These are phyloP conservation scores for Cladosporium sp. DNA, from an alignment of 2,329 filamentous ascomycete genomes.

Conservation along the genomic window DNA sequence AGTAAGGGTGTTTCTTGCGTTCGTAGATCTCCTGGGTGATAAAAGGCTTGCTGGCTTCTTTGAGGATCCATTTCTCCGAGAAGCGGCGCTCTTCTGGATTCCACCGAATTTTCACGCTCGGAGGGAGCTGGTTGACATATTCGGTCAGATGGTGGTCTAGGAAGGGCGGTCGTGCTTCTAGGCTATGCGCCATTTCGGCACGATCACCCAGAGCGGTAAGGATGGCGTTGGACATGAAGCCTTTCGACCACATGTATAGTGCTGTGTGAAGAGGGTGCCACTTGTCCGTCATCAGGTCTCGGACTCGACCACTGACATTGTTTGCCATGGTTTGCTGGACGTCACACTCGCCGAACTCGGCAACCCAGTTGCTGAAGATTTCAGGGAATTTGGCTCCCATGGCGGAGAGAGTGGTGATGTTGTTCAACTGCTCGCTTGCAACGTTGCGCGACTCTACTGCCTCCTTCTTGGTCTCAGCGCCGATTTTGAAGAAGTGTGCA, in stretches of 20 bases:
- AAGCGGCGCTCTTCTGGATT: not conserved
- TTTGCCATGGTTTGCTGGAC: slow-evolving; percentile 3
- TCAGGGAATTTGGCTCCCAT: not conserved
- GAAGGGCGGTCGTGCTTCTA: slow-evolving; percentile 31
- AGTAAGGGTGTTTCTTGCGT: slow-evolving; percentile 23
- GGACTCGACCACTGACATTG: not conserved
- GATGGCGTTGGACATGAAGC: slow-evolving; percentile 8
- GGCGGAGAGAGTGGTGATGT: not conserved
- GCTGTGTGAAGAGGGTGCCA: slow-evolving; percentile 14
- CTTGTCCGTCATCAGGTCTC: slow-evolving; percentile 2
- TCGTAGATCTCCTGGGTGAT: slow-evolving; percentile 25
- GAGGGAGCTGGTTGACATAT: slow-evolving; percentile 29
- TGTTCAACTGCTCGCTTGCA: slow-evolving; percentile 1
- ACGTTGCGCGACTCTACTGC: not conserved
- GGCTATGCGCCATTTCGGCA: slow-evolving; percentile 24
- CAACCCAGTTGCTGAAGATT: not conserved
- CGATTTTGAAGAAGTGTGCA: not conserved
- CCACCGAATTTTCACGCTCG: slow-evolving; percentile 26
- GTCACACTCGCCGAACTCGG: not conserved
- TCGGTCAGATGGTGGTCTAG: slow-evolving; percentile 32
- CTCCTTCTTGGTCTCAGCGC: not conserved
- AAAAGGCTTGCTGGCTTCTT: slow-evolving; percentile 24
- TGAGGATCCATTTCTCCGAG: slow-evolving; percentile 24
- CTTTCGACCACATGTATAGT: slow-evolving; percentile 11
- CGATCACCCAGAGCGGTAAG: slow-evolving; percentile 10